Evolutionary conservation across 75 land plant genomes (phyloP).

Genomic region (Larix kaempferi): DNA sequence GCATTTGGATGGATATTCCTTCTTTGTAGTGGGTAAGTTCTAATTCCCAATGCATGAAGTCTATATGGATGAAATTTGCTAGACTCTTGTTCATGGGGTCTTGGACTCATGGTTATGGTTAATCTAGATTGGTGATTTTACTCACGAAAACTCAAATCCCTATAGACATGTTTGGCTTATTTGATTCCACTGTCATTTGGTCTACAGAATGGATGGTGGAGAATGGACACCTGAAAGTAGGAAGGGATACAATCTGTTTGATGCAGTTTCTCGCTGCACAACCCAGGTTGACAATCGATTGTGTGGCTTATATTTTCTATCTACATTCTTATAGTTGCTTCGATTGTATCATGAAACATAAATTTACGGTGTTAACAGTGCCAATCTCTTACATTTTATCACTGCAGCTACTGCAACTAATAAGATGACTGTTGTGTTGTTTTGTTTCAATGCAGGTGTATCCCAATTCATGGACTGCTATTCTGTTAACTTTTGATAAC

Average conservation of each 20-base stretch:
- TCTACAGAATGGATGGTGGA: conserved; percentile 62
- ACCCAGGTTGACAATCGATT: conserved; percentile 36
- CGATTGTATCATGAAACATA: no score
- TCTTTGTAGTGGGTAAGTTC: conserved; percentile 51
- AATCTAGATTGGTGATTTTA: no score
- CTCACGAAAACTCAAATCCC: no score
- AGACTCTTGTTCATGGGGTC: no score
- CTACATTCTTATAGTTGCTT: neutral
- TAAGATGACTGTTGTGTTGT: no score
- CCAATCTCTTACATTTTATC: no score
- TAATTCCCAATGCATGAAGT: no score
- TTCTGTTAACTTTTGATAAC: conserved; percentile 50
- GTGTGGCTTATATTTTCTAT: neutral
- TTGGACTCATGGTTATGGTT: no score
- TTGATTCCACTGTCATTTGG: neutral
- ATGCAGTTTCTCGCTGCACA: conserved; percentile 66
- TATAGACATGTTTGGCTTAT: no score
- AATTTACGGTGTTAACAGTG: no score
- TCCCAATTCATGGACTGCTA: conserved; percentile 62
- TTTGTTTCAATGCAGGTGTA: conserved; percentile 35
- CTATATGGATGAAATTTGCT: no score
- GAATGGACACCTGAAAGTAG: conserved; percentile 51
- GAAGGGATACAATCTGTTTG: conserved; percentile 56
- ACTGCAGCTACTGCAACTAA: no score
- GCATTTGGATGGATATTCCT: conserved; percentile 72